Evolutionary conservation across 331 rosid genomes (phyloP).

Genomic region (Quercus tomentella): DNA sequence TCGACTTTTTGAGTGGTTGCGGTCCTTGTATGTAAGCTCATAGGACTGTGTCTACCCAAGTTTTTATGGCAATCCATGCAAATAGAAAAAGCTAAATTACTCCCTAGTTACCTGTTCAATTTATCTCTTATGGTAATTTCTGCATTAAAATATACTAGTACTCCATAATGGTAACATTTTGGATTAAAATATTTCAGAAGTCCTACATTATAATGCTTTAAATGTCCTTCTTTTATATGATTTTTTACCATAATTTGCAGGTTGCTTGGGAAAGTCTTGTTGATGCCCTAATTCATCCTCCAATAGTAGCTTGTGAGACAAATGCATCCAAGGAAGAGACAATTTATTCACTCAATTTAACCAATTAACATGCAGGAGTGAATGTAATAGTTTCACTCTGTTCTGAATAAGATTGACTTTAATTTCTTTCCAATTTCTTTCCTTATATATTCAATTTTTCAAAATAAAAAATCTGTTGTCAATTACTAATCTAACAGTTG

Average conservation of each 20-base stretch:
- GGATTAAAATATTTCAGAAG: background rate
- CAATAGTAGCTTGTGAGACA: conserved; percentile 24
- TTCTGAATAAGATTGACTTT: no score
- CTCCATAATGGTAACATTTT: background rate
- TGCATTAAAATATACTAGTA: background rate
- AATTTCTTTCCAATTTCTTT: no score
- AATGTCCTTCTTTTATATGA: background rate
- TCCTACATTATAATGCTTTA: background rate
- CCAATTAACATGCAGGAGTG: no score
- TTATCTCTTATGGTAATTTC: background rate
- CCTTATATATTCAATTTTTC: no score
- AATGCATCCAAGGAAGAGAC: conserved; percentile 21
- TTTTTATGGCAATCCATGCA: conserved; percentile 1
- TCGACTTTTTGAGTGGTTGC: background rate
- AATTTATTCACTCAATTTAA: no score
- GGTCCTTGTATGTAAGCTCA: background rate
- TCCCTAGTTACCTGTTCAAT: background rate
- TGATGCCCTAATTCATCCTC: conserved; percentile 64
- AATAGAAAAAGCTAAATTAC: background rate
- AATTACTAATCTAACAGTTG: no score
- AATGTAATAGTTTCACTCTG: no score
- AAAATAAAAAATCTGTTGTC: no score
- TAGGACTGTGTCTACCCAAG: conserved; percentile 8
- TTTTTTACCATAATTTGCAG: conserved; percentile 31
- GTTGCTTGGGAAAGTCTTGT: conserved; percentile 90